Conservation (phyloP, 108 stramenopile species). For the Schizochytrium sp. region DNA sequence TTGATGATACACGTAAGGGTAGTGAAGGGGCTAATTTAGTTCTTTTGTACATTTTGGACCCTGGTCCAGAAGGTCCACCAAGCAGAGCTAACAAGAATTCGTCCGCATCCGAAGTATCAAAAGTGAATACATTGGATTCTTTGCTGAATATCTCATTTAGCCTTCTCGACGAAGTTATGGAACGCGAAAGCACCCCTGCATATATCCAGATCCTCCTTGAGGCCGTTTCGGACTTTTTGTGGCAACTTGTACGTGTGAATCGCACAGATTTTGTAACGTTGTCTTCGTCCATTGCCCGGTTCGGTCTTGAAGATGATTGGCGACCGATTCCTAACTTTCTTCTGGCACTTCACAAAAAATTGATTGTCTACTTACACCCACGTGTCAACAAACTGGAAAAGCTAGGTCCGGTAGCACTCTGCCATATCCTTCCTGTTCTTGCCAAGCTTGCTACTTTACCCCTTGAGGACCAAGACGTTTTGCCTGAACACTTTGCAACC, state of each 20-base stretch:
- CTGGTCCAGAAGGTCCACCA: neutral
- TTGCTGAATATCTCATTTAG: neutral
- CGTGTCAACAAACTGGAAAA: neutral
- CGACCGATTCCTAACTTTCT: neutral
- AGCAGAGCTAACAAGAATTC: neutral
- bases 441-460: slow-evolving; percentile 19
- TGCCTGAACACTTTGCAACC: neutral
- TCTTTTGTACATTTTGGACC: neutral
- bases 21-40: neutral
- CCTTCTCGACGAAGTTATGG: neutral
- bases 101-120: neutral
- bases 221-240: neutral
- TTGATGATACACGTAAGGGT: neutral
- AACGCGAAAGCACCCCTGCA: neutral
- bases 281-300: neutral
- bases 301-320: neutral
- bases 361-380: neutral
- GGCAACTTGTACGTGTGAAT: neutral
- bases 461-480: slow-evolving; percentile 6
- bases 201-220: neutral
- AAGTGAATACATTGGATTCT: neutral
- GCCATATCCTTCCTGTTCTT: slow-evolving; percentile 11
- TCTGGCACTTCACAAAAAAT: neutral
- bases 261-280: neutral
- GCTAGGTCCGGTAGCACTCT: neutral